These are phyloP conservation scores for Chlorella sp. DNA, from an alignment of 139 green algal genomes.

Conservation along the genomic window DNA sequence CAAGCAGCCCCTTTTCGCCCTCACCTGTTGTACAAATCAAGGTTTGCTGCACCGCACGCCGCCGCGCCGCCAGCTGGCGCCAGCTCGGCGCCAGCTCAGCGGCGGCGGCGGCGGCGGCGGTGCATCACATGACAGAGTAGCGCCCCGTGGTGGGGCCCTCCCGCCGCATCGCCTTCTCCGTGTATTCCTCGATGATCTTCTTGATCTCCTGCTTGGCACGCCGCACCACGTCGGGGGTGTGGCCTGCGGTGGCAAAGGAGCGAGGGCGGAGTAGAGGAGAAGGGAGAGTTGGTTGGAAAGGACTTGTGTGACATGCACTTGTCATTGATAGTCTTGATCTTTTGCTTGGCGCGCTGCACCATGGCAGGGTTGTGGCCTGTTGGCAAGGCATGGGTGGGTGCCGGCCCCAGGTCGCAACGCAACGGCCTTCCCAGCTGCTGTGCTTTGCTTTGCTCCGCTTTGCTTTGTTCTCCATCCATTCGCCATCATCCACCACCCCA, in stretches of 20 bases:
- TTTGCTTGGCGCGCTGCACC: too few species aligned
- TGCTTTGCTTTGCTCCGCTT: too few species aligned
- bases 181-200: conserved; percentile 81
- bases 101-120: not conserved
- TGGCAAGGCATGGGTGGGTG: too few species aligned
- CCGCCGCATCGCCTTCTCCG: conserved; percentile 86
- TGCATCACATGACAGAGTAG: conserved; percentile 56
- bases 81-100: not conserved
- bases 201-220: conserved; percentile 85
- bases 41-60: not conserved
- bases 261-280: not conserved
- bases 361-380: not conserved
- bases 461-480: too few species aligned
- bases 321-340: too few species aligned
- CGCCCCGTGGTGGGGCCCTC: conserved; percentile 66
- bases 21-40: not conserved
- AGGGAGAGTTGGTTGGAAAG: not conserved
- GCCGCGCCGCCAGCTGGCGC: not conserved
- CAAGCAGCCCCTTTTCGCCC: not conserved
- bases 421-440: not conserved
- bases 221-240: conserved; percentile 74
- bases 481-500: too few species aligned
- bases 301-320: too few species aligned
- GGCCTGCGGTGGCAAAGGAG: conserved; percentile 34
- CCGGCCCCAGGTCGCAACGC: not conserved